A percentile compares a stretch with the other conserved stretches of the same genome.
Evolutionary conservation across 371 early-diverging fungal genomes (phyloP).

Genomic region (Mortierella sp.): DNA sequence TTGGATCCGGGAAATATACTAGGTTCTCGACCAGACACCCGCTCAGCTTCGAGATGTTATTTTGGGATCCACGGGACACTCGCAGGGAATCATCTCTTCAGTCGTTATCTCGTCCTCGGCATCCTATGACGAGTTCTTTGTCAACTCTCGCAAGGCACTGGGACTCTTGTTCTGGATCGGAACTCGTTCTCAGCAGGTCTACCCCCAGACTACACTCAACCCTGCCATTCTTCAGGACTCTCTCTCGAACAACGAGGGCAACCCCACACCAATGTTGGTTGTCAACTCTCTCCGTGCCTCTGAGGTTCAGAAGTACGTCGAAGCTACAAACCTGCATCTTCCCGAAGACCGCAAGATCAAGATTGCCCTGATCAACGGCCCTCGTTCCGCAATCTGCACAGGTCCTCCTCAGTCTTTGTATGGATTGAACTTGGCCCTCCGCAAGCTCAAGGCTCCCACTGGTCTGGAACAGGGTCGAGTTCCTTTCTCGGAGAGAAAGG

Average conservation of each 20-base stretch:
- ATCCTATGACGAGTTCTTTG: slow-evolving; percentile 83
- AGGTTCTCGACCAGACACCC: slow-evolving; percentile 60
- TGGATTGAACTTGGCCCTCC: slow-evolving; percentile 87
- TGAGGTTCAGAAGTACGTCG: slow-evolving; percentile 82
- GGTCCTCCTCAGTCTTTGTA: slow-evolving; percentile 92
- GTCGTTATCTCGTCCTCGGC: slow-evolving; percentile 88
- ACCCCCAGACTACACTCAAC: slow-evolving; percentile 90
- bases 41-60: slow-evolving; percentile 61
- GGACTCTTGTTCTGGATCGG: slow-evolving; percentile 93
- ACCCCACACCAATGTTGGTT: slow-evolving; percentile 95
- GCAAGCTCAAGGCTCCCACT: slow-evolving; percentile 86
- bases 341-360: slow-evolving; percentile 83
- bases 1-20: not conserved
- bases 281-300: slow-evolving; percentile 79
- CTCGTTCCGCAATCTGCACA: slow-evolving; percentile 85
- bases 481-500: slow-evolving; percentile 87
- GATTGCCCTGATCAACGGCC: slow-evolving; percentile 90
- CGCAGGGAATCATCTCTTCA: slow-evolving; percentile 94
- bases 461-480: slow-evolving; percentile 88
- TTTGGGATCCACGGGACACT: slow-evolving; percentile 91
- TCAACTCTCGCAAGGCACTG: slow-evolving; percentile 87
- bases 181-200: slow-evolving; percentile 86
- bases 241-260: slow-evolving; percentile 88
- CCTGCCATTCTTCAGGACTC: slow-evolving; percentile 91
- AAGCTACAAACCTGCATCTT: slow-evolving; percentile 87